Percentiles rank a stretch among this genome's conserved stretches.
These are phyloP conservation scores for Coffea humblotiana DNA, from an alignment of 305 asterid species.

Conservation along the genomic window DNA sequence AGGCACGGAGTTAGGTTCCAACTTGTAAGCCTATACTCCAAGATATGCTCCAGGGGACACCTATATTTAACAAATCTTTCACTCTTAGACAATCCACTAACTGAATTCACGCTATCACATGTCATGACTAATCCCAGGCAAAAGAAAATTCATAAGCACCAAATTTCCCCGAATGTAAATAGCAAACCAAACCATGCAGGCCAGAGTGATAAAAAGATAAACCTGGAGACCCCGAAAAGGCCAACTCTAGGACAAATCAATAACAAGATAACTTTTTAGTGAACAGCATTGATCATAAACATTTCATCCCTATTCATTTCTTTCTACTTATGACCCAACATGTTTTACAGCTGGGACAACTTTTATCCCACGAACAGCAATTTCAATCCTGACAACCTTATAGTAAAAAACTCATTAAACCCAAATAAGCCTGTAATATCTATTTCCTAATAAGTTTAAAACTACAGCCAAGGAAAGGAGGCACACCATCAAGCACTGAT, in stretches of 20 bases:
- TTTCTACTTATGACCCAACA: not conserved
- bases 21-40: constrained; percentile 36
- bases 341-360: too few relatives aligned
- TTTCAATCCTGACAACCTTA: too few relatives aligned
- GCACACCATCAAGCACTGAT: too few relatives aligned
- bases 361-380: too few relatives aligned
- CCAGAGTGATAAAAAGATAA: not conserved
- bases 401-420: too few relatives aligned
- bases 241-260: not conserved
- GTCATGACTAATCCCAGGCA: not conserved
- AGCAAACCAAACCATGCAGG: not conserved
- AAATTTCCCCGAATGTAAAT: not conserved
- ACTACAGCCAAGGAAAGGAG: too few relatives aligned
- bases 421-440: too few relatives aligned
- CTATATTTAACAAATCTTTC: constrained; percentile 23
- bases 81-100: constrained; percentile 17
- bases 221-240: not conserved
- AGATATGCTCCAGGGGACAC: constrained; percentile 36
- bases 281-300: too few relatives aligned
- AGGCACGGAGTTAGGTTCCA: constrained; percentile 25
- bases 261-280: not conserved
- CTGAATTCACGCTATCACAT: not conserved
- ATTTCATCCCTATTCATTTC: not conserved
- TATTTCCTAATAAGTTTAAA: too few relatives aligned
- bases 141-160: constrained; percentile 4